phyloP scores from a whole-genome alignment of 768 basidiomycete species.

The Psilocybe cyanescens region DNA sequence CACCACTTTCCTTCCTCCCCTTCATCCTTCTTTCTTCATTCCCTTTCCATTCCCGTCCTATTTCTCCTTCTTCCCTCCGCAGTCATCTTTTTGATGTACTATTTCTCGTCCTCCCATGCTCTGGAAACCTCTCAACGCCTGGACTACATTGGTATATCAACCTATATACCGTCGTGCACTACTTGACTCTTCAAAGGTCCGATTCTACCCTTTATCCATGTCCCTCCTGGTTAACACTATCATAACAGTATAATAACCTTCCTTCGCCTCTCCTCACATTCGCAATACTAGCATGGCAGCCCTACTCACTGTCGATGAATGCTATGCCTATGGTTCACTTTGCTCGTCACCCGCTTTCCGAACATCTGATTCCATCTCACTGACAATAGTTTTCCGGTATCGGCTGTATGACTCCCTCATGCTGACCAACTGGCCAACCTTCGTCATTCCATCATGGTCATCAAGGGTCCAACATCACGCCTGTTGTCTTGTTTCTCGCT shows the following conservation, averaged over 20 bases:
- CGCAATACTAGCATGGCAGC: no score
- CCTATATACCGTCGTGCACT: background rate
- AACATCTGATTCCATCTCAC: no score
- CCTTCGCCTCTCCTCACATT: background rate
- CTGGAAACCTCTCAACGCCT: background rate
- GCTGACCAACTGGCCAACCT: background rate
- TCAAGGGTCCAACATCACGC: background rate
- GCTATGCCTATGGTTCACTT: no score
- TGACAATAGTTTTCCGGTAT: background rate
- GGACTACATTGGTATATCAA: background rate
- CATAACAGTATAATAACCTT: background rate
- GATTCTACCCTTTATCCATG: background rate
- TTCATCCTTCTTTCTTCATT: background rate
- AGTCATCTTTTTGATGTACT: background rate
- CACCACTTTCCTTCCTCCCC: conserved; percentile 3
- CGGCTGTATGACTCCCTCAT: background rate
- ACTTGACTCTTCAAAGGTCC: background rate
- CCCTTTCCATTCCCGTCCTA: conserved; percentile 6
- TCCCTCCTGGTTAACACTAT: background rate
- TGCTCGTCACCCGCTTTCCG: background rate
- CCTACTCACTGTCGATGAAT: background rate
- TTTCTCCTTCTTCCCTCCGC: background rate
- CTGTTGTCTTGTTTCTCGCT: background rate
- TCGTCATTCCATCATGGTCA: conserved; percentile 6
- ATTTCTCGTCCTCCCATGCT: background rate